phyloP scores from a whole-genome alignment of 768 basidiomycete species.

The Vararia minispora region DNA sequence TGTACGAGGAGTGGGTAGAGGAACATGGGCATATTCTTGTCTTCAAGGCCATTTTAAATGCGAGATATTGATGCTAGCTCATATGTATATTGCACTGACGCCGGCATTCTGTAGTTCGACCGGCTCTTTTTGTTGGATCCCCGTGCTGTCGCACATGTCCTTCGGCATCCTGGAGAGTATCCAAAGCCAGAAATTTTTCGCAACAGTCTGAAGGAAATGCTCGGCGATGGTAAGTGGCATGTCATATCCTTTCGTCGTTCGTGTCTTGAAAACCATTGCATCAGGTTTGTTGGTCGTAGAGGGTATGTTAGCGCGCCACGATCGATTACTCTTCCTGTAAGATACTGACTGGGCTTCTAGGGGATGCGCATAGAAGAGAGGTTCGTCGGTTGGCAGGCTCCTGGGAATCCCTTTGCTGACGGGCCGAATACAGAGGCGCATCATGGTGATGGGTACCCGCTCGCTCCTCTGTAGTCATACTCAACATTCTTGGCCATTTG shows the following conservation, averaged over 20 bases:
- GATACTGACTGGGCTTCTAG: too few relatives aligned
- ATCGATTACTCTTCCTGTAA: background rate
- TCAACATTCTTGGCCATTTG: too few relatives aligned
- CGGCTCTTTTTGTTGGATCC: conserved; percentile 26
- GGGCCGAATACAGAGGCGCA: background rate
- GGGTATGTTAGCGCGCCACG: conserved; percentile 1
- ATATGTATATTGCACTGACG: conserved; percentile 17
- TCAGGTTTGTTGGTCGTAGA: conserved; percentile 8
- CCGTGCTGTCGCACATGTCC: conserved; percentile 22
- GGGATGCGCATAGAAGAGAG: conserved; percentile 7
- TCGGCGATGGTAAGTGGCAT: conserved; percentile 12
- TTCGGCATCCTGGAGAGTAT: conserved; percentile 20
- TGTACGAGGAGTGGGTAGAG: conserved; percentile 9
- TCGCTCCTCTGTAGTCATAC: background rate
- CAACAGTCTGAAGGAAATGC: conserved; percentile 3
- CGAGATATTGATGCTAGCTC: background rate
- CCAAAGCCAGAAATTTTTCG: conserved; percentile 21
- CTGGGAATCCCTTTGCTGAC: too few relatives aligned
- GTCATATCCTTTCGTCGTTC: too few relatives aligned
- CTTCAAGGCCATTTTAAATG: conserved; percentile 2
- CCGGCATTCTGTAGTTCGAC: too few relatives aligned
- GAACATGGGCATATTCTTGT: conserved; percentile 6
- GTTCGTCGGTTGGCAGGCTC: background rate
- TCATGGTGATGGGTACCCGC: conserved; percentile 1
- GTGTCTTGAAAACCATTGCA: too few relatives aligned